Evolutionary conservation across 179 eudicot genomes (phyloP).

Genomic region (Amaranthus tricolor): DNA sequence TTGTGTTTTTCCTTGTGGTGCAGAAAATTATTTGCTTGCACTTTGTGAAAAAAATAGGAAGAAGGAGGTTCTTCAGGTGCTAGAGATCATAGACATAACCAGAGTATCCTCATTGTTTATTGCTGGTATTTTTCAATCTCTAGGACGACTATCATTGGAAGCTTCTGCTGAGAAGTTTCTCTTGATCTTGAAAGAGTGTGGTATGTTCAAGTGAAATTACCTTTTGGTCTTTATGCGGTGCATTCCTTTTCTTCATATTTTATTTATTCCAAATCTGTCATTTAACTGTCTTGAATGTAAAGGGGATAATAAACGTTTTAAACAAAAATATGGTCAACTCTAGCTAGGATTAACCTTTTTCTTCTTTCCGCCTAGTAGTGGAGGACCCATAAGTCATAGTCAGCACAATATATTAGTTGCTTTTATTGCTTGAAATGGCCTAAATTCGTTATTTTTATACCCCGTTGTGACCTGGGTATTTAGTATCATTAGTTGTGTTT

Average conservation of each 20-base stretch:
- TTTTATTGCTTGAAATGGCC: no score
- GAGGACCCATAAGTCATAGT: no score
- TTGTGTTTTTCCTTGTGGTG: conserved; percentile 28
- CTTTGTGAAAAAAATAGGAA: conserved; percentile 68
- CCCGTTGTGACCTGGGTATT: no score
- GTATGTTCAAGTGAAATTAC: conserved; percentile 35
- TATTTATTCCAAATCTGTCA: background rate
- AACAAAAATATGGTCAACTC: background rate
- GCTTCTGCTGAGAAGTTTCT: conserved; percentile 48
- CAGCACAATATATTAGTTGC: no score
- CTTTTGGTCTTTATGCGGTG: background rate
- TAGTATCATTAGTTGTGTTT: no score
- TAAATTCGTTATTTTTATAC: no score
- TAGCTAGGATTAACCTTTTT: background rate
- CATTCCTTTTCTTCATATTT: background rate
- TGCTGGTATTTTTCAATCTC: conserved; percentile 49
- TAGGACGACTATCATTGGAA: conserved; percentile 76
- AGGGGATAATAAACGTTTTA: background rate
- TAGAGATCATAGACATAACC: conserved; percentile 64
- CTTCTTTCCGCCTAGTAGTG: background rate
- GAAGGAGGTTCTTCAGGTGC: conserved; percentile 58
- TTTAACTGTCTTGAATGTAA: background rate
- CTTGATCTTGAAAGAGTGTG: conserved; percentile 50
- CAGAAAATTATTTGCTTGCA: conserved; percentile 81
- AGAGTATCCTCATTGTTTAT: conserved; percentile 47